phyloP scores from a whole-genome alignment of 805 yeast genomes.

The Saccharomycopsis babjevae region DNA sequence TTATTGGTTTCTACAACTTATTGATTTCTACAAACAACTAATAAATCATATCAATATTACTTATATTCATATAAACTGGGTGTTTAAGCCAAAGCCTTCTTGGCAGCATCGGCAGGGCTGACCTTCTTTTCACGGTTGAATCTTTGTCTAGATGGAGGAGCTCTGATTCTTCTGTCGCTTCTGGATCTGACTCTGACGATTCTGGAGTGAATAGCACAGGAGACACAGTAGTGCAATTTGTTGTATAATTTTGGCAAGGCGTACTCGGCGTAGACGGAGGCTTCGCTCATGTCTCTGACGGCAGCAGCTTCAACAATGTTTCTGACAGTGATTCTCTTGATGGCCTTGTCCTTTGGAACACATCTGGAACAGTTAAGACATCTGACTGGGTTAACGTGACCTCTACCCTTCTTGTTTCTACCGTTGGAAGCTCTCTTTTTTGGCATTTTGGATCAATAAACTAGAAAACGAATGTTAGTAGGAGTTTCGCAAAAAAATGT shows the following conservation, averaged over 20 bases:
- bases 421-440: constrained; percentile 99
- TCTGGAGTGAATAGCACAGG: constrained; percentile 99
- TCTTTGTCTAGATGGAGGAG: constrained; percentile 99
- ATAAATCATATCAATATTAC: background rate
- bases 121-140: constrained; percentile 94
- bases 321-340: constrained; percentile 99
- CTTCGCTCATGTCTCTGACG: constrained; percentile 99
- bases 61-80: background rate
- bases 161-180: constrained; percentile 95
- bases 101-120: constrained; percentile 95
- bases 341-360: constrained; percentile 99
- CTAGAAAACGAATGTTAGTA: background rate
- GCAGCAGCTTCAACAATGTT: constrained; percentile 99
- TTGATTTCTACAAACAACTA: background rate
- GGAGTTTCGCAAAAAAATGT: background rate
- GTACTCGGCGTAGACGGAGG: constrained; percentile 98
- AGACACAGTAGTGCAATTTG: constrained; percentile 99
- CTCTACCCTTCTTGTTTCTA: constrained; percentile 99
- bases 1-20: too few species aligned
- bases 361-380: constrained; percentile 99
- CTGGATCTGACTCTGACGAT: constrained; percentile 99
- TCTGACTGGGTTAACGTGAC: constrained; percentile 99
- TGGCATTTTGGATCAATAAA: constrained; percentile 53
- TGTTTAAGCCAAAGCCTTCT: constrained; percentile 47
- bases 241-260: constrained; percentile 99